These are phyloP conservation scores for Eucalyptus paniculata DNA, from an alignment of 345 rosid species.

Conservation along the genomic window DNA sequence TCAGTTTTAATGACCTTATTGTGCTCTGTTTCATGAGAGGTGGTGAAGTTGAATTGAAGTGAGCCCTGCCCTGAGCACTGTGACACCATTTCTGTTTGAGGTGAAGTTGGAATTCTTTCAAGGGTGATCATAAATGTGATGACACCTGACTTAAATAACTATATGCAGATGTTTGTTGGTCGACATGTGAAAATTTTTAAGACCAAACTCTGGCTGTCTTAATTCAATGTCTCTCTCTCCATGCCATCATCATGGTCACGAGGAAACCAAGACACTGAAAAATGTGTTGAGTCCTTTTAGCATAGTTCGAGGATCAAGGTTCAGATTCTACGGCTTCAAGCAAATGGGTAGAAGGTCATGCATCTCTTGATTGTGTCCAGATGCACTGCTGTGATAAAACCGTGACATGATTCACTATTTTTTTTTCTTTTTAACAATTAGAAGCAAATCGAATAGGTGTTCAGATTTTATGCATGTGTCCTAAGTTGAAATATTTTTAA, in stretches of 20 bases:
- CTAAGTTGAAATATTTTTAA: not conserved
- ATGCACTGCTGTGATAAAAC: not conserved
- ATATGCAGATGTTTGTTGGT: not conserved
- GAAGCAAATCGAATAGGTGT: not conserved
- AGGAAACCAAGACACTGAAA: not conserved
- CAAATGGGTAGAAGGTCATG: not conserved
- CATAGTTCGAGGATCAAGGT: not conserved
- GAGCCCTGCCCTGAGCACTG: not conserved
- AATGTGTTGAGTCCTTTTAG: not conserved
- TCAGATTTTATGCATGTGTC: not conserved
- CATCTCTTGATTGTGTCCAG: not conserved
- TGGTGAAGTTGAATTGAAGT: not conserved
- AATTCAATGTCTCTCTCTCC: not conserved
- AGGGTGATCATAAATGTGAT: not conserved
- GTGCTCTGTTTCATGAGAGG: not conserved
- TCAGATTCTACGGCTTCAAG: not conserved
- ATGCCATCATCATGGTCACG: not conserved
- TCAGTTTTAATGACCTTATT: not conserved
- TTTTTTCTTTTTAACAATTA: not conserved
- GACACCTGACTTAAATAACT: not conserved
- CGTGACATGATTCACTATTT: not conserved
- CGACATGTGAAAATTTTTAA: not conserved
- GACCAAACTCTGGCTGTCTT: not conserved
- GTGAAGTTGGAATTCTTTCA: not conserved
- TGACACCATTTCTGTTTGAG: not conserved